Conservation (phyloP, 2,329 filamentous ascomycete genomes). For the Hortaea werneckii region DNA sequence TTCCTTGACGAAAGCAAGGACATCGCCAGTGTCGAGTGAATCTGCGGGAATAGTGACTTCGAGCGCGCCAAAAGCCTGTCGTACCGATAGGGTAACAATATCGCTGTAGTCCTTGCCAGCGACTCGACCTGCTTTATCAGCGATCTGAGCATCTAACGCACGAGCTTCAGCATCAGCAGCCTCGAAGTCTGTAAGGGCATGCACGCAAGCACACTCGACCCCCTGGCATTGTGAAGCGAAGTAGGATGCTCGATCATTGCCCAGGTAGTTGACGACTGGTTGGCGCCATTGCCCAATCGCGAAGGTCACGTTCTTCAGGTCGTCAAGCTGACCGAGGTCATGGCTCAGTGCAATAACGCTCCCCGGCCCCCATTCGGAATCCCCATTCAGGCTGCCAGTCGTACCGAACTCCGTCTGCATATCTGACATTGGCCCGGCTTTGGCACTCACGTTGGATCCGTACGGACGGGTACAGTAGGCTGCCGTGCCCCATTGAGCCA, state of each 20-base stretch:
- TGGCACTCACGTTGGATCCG: constrained; percentile 3
- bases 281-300: constrained; percentile 14
- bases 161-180: constrained; percentile 26
- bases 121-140: constrained; percentile 12
- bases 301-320: constrained; percentile 10
- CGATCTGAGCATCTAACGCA: constrained; percentile 11
- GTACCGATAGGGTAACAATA: constrained; percentile 16
- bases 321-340: constrained; percentile 27
- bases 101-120: constrained; percentile 19
- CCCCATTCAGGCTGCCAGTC: neutral
- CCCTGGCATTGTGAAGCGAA: constrained; percentile 14
- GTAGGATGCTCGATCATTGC: constrained; percentile 14
- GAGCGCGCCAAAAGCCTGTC: constrained; percentile 18
- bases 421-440: neutral
- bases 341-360: constrained; percentile 30
- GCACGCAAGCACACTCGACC: constrained; percentile 12
- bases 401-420: neutral
- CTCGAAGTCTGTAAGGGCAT: constrained; percentile 9
- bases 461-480: constrained; percentile 12
- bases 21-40: constrained; percentile 6
- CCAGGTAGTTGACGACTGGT: constrained; percentile 15
- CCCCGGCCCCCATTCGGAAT: neutral
- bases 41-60: constrained; percentile 13
- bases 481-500: constrained; percentile 17
- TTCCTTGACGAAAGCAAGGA: constrained; percentile 43